A percentile compares a stretch with the other conserved stretches of the same genome.
phyloP scores from a whole-genome alignment of 2,329 filamentous ascomycete species.

The Huntiella omanensis region DNA sequence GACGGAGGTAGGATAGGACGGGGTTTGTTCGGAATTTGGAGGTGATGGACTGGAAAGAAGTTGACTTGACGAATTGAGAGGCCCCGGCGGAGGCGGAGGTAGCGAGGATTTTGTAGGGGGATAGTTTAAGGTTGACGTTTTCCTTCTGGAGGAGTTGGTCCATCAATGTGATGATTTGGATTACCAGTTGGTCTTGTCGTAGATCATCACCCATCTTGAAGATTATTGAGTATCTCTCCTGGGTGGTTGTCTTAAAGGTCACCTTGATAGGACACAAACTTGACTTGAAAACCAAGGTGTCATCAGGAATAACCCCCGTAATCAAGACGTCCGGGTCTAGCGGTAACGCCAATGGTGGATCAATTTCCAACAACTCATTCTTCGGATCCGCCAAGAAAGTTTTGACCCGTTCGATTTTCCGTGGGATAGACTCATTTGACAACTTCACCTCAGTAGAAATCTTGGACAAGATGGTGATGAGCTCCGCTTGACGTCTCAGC shows the following conservation, averaged over 20 bases:
- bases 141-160: conserved; percentile 89
- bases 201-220: conserved; percentile 97
- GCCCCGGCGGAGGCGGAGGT: conserved; percentile 79
- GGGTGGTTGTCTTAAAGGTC: conserved; percentile 65
- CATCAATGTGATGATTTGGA: conserved; percentile 95
- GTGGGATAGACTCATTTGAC: conserved; percentile 55
- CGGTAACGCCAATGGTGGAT: conserved; percentile 72
- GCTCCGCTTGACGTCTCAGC: conserved; percentile 70
- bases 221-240: conserved; percentile 70
- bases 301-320: conserved; percentile 61
- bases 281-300: conserved; percentile 88
- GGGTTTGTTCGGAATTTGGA: conserved; percentile 59
- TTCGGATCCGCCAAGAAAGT: conserved; percentile 71
- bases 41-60: conserved; percentile 64
- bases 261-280: conserved; percentile 81
- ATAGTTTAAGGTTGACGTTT: conserved; percentile 85
- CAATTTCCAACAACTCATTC: conserved; percentile 68
- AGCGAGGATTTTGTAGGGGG: conserved; percentile 89
- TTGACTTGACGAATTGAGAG: conserved; percentile 82
- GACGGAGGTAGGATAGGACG: conserved; percentile 66
- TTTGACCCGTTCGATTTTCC: conserved; percentile 72
- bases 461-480: conserved; percentile 71
- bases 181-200: conserved; percentile 89
- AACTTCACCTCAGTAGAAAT: conserved; percentile 78
- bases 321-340: conserved; percentile 71